These are phyloP conservation scores for Rhytidiadelphus loreus DNA, from an alignment of 225 moss, liverwort and hornwort genomes.

Conservation along the genomic window DNA sequence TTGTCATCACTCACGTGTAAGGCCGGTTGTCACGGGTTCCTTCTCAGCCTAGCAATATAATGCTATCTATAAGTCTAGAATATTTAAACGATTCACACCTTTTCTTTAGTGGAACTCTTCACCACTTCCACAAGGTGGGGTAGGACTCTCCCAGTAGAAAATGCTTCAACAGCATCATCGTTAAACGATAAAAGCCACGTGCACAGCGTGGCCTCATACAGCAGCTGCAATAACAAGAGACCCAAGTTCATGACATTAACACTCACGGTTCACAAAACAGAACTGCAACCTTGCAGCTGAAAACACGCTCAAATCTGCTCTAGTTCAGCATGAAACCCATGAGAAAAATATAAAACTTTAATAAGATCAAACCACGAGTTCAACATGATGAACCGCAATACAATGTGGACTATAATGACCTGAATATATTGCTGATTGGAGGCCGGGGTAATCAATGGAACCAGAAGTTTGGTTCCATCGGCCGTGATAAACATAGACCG, in stretches of 20 bases:
- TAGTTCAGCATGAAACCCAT: not conserved
- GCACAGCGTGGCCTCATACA: constrained; percentile 81
- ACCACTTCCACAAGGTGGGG: constrained; percentile 76
- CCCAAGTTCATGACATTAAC: not conserved
- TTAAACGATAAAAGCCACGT: constrained; percentile 81
- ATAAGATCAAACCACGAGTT: not conserved
- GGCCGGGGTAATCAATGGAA: constrained; percentile 55
- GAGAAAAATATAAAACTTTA: not conserved
- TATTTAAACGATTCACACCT: constrained; percentile 26
- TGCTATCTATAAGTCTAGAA: not conserved
- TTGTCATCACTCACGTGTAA: not conserved
- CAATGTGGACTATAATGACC: constrained; percentile 15
- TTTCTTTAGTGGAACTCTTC: constrained; percentile 84
- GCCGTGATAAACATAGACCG: constrained; percentile 68
- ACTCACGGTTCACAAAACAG: not conserved
- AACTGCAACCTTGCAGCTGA: not conserved
- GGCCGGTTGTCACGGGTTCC: not conserved
- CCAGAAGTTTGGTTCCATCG: constrained; percentile 56
- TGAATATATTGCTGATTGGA: constrained; percentile 78
- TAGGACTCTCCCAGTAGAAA: constrained; percentile 47
- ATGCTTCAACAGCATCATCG: constrained; percentile 60
- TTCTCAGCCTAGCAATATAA: not conserved
- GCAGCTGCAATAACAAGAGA: constrained; percentile 42
- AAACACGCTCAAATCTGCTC: not conserved
- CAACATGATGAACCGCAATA: not conserved